Evolutionary conservation across 2,329 filamentous ascomycete genomes (phyloP).

Genomic region (Annulohypoxylon truncatum): DNA sequence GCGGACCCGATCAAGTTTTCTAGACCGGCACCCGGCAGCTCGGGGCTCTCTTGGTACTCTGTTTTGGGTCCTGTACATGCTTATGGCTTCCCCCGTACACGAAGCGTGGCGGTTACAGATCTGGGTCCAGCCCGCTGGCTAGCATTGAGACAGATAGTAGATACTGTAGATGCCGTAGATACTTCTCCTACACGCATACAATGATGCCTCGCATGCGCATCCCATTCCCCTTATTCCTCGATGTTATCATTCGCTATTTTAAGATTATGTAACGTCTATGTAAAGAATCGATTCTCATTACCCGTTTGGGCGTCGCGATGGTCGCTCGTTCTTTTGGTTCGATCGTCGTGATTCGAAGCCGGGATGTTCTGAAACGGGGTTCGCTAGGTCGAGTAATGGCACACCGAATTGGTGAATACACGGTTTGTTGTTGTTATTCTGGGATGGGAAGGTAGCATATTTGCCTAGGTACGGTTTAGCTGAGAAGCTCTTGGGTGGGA

Average conservation of each 20-base stretch:
- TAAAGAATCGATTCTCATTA: slow-evolving; percentile 18
- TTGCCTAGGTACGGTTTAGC: slow-evolving; percentile 8
- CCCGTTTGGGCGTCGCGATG: slow-evolving; percentile 1
- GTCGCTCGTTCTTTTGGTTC: slow-evolving; percentile 7
- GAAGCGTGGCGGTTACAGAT: slow-evolving; percentile 26
- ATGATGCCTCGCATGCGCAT: not conserved
- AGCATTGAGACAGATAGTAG: too few relatives aligned
- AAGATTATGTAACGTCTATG: not conserved
- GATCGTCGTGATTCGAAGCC: slow-evolving; percentile 18
- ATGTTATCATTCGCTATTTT: not conserved
- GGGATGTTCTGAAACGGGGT: slow-evolving; percentile 11
- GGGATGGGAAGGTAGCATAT: slow-evolving; percentile 31
- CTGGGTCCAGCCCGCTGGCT: not conserved
- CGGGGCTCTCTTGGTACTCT: not conserved
- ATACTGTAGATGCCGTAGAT: too few relatives aligned
- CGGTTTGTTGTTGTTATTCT: slow-evolving; percentile 17
- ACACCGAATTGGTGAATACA: slow-evolving; percentile 25
- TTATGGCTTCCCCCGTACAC: not conserved
- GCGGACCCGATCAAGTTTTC: slow-evolving; percentile 28
- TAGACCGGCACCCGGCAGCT: slow-evolving; percentile 34
- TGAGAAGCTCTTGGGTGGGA: slow-evolving; percentile 6
- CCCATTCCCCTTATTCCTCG: not conserved
- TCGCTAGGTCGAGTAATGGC: slow-evolving; percentile 4
- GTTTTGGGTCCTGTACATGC: not conserved
- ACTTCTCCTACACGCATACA: not conserved